Evolutionary conservation across 148 eudicot species (phyloP).

Genomic region (Rhododendron henanense): DNA sequence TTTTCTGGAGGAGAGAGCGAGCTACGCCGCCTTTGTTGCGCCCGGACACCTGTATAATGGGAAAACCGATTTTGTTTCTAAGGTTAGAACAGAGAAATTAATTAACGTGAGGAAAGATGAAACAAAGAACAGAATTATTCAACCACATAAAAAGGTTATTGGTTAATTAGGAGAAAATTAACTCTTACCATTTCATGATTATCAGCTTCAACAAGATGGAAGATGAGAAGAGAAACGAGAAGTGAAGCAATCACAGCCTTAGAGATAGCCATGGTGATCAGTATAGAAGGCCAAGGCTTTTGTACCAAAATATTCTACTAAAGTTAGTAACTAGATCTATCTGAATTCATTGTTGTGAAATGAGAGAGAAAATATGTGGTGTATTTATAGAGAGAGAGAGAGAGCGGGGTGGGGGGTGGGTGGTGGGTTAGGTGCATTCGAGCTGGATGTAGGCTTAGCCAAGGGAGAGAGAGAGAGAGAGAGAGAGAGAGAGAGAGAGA

Average conservation of each 20-base stretch:
- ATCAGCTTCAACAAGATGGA: conserved; percentile 17
- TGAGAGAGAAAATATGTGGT: background rate
- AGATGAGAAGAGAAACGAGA: conserved; percentile 20
- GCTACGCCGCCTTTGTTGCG: too few relatives aligned
- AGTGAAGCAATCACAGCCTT: conserved; percentile 22
- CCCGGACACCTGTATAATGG: background rate
- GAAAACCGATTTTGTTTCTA: background rate
- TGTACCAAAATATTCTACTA: background rate
- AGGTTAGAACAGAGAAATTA: background rate
- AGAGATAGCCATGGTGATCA: conserved; percentile 11
- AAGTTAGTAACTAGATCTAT: too few relatives aligned
- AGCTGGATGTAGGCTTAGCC: background rate
- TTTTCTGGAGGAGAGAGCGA: conserved; percentile 13
- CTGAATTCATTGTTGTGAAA: background rate
- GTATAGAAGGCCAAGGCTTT: background rate
- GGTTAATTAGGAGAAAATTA: background rate
- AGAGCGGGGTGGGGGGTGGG: background rate
- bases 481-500: too few relatives aligned
- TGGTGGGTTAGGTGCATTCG: background rate
- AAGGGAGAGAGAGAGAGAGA: too few relatives aligned
- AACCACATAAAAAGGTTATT: background rate
- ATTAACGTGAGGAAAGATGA: background rate
- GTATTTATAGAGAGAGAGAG: background rate
- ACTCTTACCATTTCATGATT: conserved; percentile 6
- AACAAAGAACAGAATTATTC: background rate